phyloP scores from a whole-genome alignment of 805 yeast species.

The Candida orba region DNA sequence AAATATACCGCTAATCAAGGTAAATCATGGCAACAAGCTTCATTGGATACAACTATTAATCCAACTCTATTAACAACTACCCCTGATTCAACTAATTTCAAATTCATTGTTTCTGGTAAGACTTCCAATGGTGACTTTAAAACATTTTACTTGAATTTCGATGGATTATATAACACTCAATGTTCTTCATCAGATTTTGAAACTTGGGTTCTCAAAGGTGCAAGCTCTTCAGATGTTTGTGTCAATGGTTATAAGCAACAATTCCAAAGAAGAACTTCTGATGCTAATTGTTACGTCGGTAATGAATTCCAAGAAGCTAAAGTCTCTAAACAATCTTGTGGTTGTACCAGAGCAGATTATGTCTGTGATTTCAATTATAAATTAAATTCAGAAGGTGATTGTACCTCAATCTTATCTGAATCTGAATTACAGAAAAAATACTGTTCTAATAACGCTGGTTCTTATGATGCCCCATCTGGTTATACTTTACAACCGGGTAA shows the following conservation, averaged over 20 bases:
- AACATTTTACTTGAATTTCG: slow-evolving; percentile 42
- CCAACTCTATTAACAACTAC: slow-evolving; percentile 47
- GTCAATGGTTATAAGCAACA: slow-evolving; percentile 62
- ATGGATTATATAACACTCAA: slow-evolving; percentile 41
- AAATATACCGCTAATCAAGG: slow-evolving; percentile 72
- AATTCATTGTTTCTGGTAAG: slow-evolving; percentile 46
- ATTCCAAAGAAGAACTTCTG: slow-evolving; percentile 55
- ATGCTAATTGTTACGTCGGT: slow-evolving; percentile 49
- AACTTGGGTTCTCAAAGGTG: slow-evolving; percentile 46
- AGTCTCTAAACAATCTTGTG: slow-evolving; percentile 47
- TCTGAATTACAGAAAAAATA: slow-evolving; percentile 18
- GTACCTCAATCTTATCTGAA: slow-evolving; percentile 31
- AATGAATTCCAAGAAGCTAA: slow-evolving; percentile 30
- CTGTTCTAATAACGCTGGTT: slow-evolving; percentile 24
- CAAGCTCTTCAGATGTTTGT: slow-evolving; percentile 35
- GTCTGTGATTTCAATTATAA: slow-evolving; percentile 59
- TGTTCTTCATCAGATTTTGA: slow-evolving; percentile 51
- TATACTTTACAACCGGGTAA: slow-evolving; percentile 39
- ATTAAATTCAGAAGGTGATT: slow-evolving; percentile 31
- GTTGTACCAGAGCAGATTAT: slow-evolving; percentile 57
- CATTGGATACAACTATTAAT: slow-evolving; percentile 36
- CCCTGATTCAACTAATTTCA: slow-evolving; percentile 62
- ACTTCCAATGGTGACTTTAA: slow-evolving; percentile 15
- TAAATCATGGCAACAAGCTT: slow-evolving; percentile 45
- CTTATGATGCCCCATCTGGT: slow-evolving; percentile 26